These are phyloP conservation scores for Solanum hybrid DNA, from an alignment of 305 asterid species.

Conservation along the genomic window DNA sequence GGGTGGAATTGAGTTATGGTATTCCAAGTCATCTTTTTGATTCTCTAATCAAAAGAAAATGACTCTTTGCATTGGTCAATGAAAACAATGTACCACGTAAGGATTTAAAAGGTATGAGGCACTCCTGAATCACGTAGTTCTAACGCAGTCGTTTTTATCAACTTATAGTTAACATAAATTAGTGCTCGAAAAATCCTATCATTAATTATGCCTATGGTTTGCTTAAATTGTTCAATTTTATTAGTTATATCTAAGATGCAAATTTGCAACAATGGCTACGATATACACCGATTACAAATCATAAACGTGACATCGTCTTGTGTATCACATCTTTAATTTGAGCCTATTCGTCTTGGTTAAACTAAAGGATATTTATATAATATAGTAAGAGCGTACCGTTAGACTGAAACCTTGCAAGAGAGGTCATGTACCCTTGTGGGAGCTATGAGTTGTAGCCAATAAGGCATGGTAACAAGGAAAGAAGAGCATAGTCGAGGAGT, in stretches of 20 bases:
- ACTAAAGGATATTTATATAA: too few species aligned
- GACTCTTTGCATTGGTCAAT: not conserved
- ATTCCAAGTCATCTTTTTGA: not conserved
- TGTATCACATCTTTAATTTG: not conserved
- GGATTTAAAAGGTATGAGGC: not conserved
- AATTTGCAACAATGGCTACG: too few species aligned
- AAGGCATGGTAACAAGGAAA: too few species aligned
- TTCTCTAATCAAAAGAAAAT: not conserved
- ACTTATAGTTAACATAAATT: not conserved
- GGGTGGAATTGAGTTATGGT: not conserved
- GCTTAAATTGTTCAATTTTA: not conserved
- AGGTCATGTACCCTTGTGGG: too few species aligned
- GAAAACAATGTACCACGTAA: not conserved
- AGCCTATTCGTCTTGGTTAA: not conserved
- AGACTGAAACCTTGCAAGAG: too few species aligned
- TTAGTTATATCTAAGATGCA: not conserved
- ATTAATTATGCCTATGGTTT: not conserved
- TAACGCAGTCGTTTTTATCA: not conserved
- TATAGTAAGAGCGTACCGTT: too few species aligned
- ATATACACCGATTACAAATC: not conserved
- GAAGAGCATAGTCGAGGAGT: too few species aligned
- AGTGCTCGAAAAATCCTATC: not conserved
- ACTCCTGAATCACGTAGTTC: not conserved
- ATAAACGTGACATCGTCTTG: not conserved
- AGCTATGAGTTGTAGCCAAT: too few species aligned